Conservation (phyloP, 306 rosid species). For the Prunus mume region DNA sequence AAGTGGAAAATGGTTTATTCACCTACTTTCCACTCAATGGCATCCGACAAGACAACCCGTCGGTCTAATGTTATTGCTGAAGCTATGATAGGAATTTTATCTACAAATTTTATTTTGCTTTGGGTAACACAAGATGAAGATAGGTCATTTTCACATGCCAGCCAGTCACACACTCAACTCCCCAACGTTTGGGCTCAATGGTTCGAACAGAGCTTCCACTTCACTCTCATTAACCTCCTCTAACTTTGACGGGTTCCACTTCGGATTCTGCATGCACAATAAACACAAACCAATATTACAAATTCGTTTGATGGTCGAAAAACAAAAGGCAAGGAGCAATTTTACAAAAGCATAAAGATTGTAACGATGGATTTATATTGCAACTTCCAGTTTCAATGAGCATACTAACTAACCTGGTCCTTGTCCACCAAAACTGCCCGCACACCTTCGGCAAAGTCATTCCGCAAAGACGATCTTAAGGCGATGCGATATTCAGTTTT, state of each 20-base stretch:
- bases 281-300: background rate
- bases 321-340: background rate
- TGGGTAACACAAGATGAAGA: background rate
- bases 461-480: conserved; percentile 69
- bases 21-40: too few species aligned
- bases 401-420: conserved; percentile 70
- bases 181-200: conserved; percentile 53
- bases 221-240: conserved; percentile 62
- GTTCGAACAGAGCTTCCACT: conserved; percentile 61
- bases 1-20: background rate
- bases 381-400: background rate
- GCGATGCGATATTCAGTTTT: conserved; percentile 89
- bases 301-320: background rate
- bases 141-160: background rate
- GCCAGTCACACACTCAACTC: conserved; percentile 19
- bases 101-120: background rate
- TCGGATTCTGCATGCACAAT: conserved; percentile 63
- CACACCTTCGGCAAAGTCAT: conserved; percentile 93
- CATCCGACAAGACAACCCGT: too few species aligned
- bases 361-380: background rate
- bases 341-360: background rate
- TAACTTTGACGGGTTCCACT: conserved; percentile 74
- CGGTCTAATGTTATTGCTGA: too few species aligned
- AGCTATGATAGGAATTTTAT: too few species aligned
- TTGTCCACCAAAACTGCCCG: conserved; percentile 93